These are phyloP conservation scores for Globisporangium middletonii DNA, from an alignment of 352 stramenopile species.

Conservation along the genomic window DNA sequence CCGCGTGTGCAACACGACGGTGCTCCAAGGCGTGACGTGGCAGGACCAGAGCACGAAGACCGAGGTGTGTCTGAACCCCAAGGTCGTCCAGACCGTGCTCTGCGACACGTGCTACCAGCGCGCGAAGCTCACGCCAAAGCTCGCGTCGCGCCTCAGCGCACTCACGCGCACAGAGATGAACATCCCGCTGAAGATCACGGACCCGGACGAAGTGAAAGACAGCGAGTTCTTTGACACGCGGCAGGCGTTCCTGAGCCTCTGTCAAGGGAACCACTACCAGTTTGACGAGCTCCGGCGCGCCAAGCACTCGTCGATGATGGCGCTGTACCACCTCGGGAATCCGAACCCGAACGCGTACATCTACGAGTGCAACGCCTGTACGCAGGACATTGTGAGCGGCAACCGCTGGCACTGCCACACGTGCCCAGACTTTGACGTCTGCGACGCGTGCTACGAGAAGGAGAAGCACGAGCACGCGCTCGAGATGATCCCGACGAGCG, in stretches of 20 bases:
- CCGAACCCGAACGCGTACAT: slow-evolving; percentile 86
- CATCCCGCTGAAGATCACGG: slow-evolving; percentile 64
- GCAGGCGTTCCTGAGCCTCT: slow-evolving; percentile 97
- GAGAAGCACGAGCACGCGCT: slow-evolving; percentile 76
- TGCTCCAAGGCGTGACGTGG: slow-evolving; percentile 67
- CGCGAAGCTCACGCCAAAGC: slow-evolving; percentile 29
- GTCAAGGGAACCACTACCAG: slow-evolving; percentile 97
- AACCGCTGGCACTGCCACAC: slow-evolving; percentile 89
- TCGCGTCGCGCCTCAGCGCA: slow-evolving; percentile 41
- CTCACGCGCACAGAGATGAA: slow-evolving; percentile 52
- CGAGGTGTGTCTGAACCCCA: slow-evolving; percentile 52
- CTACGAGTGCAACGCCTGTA: slow-evolving; percentile 85
- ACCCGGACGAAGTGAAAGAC: slow-evolving; percentile 81
- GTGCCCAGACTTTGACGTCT: slow-evolving; percentile 88
- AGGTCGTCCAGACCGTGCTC: slow-evolving; percentile 62
- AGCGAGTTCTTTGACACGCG: slow-evolving; percentile 95
- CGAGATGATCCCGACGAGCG: slow-evolving; percentile 77
- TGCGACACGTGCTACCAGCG: slow-evolving; percentile 81
- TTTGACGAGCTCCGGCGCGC: slow-evolving; percentile 97
- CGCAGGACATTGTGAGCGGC: slow-evolving; percentile 70
- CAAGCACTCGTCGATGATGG: slow-evolving; percentile 99
- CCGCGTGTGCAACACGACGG: slow-evolving; percentile 66
- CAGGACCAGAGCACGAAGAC: slow-evolving; percentile 59
- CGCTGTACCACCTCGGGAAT: slow-evolving; percentile 98
- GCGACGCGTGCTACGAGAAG: slow-evolving; percentile 82